phyloP scores from a whole-genome alignment of 495 filamentous ascomycete species.

The Daldinia concentrica region DNA sequence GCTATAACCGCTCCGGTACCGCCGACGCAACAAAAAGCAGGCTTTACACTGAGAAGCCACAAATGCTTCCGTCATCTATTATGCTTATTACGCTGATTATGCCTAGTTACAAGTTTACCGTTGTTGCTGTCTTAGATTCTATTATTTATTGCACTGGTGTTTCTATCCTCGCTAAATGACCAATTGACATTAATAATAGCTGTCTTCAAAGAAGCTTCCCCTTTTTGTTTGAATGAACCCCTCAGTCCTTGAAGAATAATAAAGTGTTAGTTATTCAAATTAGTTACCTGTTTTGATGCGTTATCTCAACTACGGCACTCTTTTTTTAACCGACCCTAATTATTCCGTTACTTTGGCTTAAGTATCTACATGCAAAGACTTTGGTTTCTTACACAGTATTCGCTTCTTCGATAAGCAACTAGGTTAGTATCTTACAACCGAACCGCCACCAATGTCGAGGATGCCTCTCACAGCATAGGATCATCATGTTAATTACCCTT shows the following conservation, averaged over 20 bases:
- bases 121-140: neutral
- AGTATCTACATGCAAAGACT: too few relatives aligned
- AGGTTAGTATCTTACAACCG: slow-evolving; percentile 2
- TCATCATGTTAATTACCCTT: neutral
- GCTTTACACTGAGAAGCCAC: neutral
- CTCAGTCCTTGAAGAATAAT: neutral
- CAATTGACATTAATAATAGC: neutral
- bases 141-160: too few relatives aligned
- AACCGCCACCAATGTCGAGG: slow-evolving; percentile 13
- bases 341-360: neutral
- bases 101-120: neutral
- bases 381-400: too few relatives aligned
- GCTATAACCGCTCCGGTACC: neutral
- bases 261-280: neutral
- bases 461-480: slow-evolving; percentile 6
- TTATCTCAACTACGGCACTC: neutral
- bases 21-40: neutral
- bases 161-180: neutral
- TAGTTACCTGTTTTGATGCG: neutral
- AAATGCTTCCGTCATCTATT: too few relatives aligned
- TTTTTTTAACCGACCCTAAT: neutral
- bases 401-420: neutral
- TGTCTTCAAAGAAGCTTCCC: neutral
- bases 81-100: neutral
- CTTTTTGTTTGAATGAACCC: neutral